Evolutionary conservation across 1,139 yeast genomes (phyloP), one percentile per base, ranked within the genome.

Genomic region (Citeromyces hawaiiensis): DNA sequence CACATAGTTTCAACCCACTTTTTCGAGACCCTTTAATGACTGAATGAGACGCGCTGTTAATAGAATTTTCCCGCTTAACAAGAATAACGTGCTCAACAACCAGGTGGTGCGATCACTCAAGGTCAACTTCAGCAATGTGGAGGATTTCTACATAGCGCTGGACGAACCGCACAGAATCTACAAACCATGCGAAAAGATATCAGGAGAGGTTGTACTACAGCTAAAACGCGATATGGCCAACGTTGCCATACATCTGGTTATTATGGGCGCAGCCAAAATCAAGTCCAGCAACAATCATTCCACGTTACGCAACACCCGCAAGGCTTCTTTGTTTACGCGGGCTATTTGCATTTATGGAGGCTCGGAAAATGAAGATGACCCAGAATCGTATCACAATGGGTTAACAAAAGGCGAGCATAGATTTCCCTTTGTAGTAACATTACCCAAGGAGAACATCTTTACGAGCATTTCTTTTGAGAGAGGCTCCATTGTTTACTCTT

Each of bases 381-480:
- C 48, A 19, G 36, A 36, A 30, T 21, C 40, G 34, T 14, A 14
- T 9, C 34, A 30, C 17, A 27, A 38, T 23, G 85, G 85, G 0
- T 54, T 81, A 19, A 71, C 74, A 37, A 76, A 76, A 48, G 96
- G 96, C 23, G 91, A 83, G 51, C 96, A 87, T 56, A 63, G 85
- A 33, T 87, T 87, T 54, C 94, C 94, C 11, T 87, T 87, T 52
- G 75, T 81, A 39, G 83, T 86, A 36, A 78, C 73, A 47, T 64
- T 87, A 23, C 95, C 96, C 2, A 69, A 68, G 47, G 76, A 72
- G 48, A 70, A 83, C 45, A 67, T 85, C 4, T 79, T 69, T 54
- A 81, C 91, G 21, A 77, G 88, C 42, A 71, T 87, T 21, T 83
- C 79, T 47, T 87, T 87, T 52, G 96, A 88, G 47, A 76, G 80